These are phyloP conservation scores for Amborella trichopoda DNA, from an alignment of 164 flowering plant species.

Conservation along the genomic window DNA sequence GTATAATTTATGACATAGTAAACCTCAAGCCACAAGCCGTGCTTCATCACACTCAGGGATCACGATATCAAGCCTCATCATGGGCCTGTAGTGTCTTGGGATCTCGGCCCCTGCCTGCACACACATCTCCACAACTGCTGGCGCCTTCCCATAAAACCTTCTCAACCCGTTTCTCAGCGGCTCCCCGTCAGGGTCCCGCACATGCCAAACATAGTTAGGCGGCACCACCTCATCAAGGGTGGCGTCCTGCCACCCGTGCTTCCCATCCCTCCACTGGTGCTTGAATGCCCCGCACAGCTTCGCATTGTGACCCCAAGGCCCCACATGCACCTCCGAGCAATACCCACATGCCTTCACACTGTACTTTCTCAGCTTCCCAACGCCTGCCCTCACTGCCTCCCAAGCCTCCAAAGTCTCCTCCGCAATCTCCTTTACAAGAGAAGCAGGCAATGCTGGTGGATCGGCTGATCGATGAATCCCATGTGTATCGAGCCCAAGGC, in stretches of 20 bases:
- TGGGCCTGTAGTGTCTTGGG: slow-evolving; percentile 55
- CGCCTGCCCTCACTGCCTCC: slow-evolving; percentile 48
- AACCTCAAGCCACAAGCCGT: slow-evolving; percentile 40
- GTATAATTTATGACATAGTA: too few relatives aligned
- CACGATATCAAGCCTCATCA: slow-evolving; percentile 95
- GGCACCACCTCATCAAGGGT: slow-evolving; percentile 75
- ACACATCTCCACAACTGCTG: slow-evolving; percentile 86
- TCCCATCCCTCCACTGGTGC: slow-evolving; percentile 97
- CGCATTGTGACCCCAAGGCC: slow-evolving; percentile 93
- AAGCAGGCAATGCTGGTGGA: slow-evolving; percentile 25
- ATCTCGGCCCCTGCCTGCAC: slow-evolving; percentile 72
- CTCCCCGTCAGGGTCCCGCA: slow-evolving; percentile 56
- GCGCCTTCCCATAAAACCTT: slow-evolving; percentile 83
- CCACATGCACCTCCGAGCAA: slow-evolving; percentile 93
- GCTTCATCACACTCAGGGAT: slow-evolving; percentile 73
- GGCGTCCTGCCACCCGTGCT: slow-evolving; percentile 98
- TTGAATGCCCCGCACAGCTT: slow-evolving; percentile 89
- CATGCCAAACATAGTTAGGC: slow-evolving; percentile 91
- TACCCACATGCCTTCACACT: slow-evolving; percentile 92
- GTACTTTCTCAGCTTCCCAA: slow-evolving; percentile 44
- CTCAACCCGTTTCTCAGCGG: slow-evolving; percentile 50
- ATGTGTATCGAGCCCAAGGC: slow-evolving; percentile 52
- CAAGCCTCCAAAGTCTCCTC: slow-evolving; percentile 63
- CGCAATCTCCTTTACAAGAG: slow-evolving; percentile 39
- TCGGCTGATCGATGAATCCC: slow-evolving; percentile 20